These are phyloP conservation scores for Claviceps monticola DNA, from an alignment of 2,329 filamentous ascomycete species.

Conservation along the genomic window DNA sequence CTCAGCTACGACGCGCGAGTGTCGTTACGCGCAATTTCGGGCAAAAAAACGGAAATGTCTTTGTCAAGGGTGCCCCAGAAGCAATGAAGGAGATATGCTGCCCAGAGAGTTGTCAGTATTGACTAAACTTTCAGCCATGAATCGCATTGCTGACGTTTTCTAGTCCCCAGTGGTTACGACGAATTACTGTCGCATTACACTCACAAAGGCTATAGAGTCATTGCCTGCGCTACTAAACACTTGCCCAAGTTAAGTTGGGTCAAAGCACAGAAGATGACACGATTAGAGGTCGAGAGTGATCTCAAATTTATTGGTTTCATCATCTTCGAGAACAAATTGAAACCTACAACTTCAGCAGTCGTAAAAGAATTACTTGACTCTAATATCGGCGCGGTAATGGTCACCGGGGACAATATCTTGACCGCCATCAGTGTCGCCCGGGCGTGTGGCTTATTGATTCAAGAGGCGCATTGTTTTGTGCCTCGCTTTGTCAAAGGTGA, in stretches of 20 bases:
- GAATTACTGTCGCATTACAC: constrained; percentile 84
- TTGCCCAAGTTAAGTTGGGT: constrained; percentile 83
- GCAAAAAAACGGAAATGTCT: constrained; percentile 70
- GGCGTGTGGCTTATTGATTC: constrained; percentile 74
- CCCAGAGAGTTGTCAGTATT: constrained; percentile 56
- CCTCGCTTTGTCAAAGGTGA: constrained; percentile 69
- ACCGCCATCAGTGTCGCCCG: constrained; percentile 92
- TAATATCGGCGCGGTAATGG: constrained; percentile 85
- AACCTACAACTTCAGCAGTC: constrained; percentile 68
- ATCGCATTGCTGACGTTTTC: constrained; percentile 6
- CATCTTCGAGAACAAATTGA: constrained; percentile 97
- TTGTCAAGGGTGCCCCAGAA: constrained; percentile 92
- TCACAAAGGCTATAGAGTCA: constrained; percentile 90
- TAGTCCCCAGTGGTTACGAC: constrained; percentile 77
- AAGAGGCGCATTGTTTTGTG: constrained; percentile 77
- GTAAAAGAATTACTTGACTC: constrained; percentile 71
- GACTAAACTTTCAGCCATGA: background rate
- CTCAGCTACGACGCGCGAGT: constrained; percentile 80
- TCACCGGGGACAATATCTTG: constrained; percentile 93
- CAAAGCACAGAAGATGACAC: constrained; percentile 86
- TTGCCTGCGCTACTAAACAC: constrained; percentile 84
- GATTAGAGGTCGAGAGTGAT: constrained; percentile 67
- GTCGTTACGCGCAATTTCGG: constrained; percentile 86
- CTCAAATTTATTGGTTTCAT: constrained; percentile 92
- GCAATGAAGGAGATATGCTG: constrained; percentile 90